phyloP scores from a whole-genome alignment of 2,329 filamentous ascomycete species.

The Colletotrichum sp. region DNA sequence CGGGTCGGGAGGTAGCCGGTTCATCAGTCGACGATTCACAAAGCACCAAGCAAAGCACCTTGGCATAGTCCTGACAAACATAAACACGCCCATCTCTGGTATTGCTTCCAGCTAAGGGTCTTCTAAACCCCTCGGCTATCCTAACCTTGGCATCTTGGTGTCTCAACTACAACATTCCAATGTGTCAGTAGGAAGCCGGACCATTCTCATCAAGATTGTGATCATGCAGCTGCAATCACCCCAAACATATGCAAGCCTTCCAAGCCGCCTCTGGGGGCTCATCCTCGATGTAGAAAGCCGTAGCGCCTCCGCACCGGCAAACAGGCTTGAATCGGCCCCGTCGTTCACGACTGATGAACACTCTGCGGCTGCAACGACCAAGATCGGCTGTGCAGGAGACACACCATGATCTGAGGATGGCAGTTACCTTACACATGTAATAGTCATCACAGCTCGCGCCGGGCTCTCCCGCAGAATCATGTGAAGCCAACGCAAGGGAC shows the following conservation, averaged over 20 bases:
- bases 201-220: background rate
- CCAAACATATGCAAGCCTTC: background rate
- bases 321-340: background rate
- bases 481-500: background rate
- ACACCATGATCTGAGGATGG: background rate
- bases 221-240: background rate
- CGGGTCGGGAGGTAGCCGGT: background rate
- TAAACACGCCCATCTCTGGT: background rate
- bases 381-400: rapidly evolving
- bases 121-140: background rate
- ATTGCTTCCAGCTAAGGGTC: no score
- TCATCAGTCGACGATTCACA: rapidly evolving
- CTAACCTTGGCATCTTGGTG: background rate
- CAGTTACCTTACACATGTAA: background rate
- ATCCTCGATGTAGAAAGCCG: background rate
- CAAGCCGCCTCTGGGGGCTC: background rate
- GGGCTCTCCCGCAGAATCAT: background rate
- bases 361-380: background rate
- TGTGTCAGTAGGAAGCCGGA: background rate
- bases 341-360: background rate
- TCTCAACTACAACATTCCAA: background rate
- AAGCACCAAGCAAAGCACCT: rapidly evolving
- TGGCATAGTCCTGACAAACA: background rate
- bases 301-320: background rate
- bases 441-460: background rate